Percentiles rank a stretch among this genome's conserved stretches.
Conservation (phyloP, 495 filamentous ascomycete genomes). For the Pseudoneurospora amorphoporcata region DNA sequence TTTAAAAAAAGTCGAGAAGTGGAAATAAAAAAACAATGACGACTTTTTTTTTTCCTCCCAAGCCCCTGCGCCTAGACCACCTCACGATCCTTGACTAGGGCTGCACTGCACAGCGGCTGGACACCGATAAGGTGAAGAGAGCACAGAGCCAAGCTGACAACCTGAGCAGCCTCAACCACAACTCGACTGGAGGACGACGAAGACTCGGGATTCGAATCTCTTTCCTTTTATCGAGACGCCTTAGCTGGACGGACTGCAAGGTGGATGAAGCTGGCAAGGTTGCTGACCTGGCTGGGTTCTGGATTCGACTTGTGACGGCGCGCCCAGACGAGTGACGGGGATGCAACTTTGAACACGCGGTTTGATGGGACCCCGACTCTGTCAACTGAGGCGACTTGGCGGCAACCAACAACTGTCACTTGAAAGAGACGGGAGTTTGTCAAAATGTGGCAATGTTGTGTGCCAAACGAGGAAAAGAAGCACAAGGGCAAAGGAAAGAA, state of each 20-base stretch:
- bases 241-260: neutral
- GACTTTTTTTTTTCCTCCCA: constrained; percentile 11
- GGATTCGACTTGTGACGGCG: neutral
- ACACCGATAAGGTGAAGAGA: neutral
- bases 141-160: neutral
- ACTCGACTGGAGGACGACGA: neutral
- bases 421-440: neutral
- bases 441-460: neutral
- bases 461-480: neutral
- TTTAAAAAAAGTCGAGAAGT: constrained; percentile 1
- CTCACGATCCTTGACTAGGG: neutral
- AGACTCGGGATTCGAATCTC: neutral
- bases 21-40: constrained; percentile 8
- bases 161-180: neutral
- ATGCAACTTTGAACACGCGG: neutral
- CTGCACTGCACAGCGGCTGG: neutral
- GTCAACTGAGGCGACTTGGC: neutral
- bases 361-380: neutral
- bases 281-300: neutral
- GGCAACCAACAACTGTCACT: neutral
- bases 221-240: neutral
- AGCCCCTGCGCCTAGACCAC: neutral
- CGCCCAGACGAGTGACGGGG: neutral
- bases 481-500: neutral
- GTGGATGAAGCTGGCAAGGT: neutral